phyloP scores from a whole-genome alignment of 345 rosid genomes.

The Pistacia atlantica region DNA sequence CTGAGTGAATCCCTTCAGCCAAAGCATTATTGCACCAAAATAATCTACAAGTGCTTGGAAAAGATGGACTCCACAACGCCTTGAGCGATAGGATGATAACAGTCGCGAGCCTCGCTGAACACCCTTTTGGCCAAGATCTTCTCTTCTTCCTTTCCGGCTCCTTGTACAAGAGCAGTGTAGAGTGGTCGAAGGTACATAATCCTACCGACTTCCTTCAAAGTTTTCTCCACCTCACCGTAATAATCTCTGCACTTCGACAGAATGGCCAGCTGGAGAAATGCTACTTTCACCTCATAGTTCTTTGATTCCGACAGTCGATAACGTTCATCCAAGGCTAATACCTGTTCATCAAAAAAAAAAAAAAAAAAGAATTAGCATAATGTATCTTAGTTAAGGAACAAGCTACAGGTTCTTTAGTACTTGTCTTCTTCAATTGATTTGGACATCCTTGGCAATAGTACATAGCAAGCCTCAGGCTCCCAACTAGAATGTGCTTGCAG shows the following conservation, averaged over 20 bases:
- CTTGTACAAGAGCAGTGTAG: slow-evolving; percentile 66
- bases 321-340: slow-evolving; percentile 73
- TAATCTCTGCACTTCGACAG: slow-evolving; percentile 63
- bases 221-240: slow-evolving; percentile 70
- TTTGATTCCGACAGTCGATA: slow-evolving; percentile 78
- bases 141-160: slow-evolving; percentile 69
- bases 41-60: slow-evolving; percentile 53
- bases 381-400: neutral
- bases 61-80: slow-evolving; percentile 86
- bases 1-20: too few relatives aligned
- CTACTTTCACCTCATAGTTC: slow-evolving; percentile 85
- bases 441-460: too few relatives aligned
- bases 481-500: too few relatives aligned
- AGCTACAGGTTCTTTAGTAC: too few relatives aligned
- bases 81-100: slow-evolving; percentile 88
- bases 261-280: slow-evolving; percentile 73
- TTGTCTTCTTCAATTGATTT: too few relatives aligned
- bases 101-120: slow-evolving; percentile 69
- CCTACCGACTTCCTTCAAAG: slow-evolving; percentile 85
- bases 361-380: too few relatives aligned
- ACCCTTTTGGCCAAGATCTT: slow-evolving; percentile 78
- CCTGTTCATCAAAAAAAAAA: slow-evolving; percentile 34
- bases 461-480: too few relatives aligned
- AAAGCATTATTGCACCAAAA: too few relatives aligned
- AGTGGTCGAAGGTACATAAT: slow-evolving; percentile 91